Evolutionary conservation across 768 basidiomycete species (phyloP), one percentile per base, ranked within the genome.

Genomic region (Lactifluus piperatus): DNA sequence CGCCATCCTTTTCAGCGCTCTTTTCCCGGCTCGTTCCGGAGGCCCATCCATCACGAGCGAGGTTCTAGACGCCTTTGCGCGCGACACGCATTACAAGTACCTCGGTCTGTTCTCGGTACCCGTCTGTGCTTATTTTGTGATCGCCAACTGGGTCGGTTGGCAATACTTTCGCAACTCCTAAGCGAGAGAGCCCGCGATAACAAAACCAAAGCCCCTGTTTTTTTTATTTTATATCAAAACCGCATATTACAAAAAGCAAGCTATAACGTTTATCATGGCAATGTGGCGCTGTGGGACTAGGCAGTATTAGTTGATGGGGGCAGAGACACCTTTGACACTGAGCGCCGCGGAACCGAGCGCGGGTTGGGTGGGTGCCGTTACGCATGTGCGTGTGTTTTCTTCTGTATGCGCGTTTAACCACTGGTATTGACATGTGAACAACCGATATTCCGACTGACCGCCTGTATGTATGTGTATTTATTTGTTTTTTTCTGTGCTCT

Each of bases 61-160:
- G 90, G 47, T 83, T 20, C 72, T 92, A 58, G 83, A 86, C 68
- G 66, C 72, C 52, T 74, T 94, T 10, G 83, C 81, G 2, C 66
- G 72, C 41, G 94, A 95, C 73, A 81, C 76, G 24, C 91, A 97
- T 69, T 95, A 95, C 82, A 94, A 94, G 73, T 97, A 95, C 72
- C 82, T 95, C 65, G 67, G 73, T 30, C 72, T 94, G 11, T 73
- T 97, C 39, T 75, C 94, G 45, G 79, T 97, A 46, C 93, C 95
- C 13, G 85, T 85, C 8, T 82, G 79, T 10, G 78, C 86, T 41
- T 94, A 91, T 72, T 95, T 94, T 71, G 88, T 92, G 54, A 98
- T 98, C 67, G 92, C 93, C 43, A 97, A 97, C 68, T 98, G 95
- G 95, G 91, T 95, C 39, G 94, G 94, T 43, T 97, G 94, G 93